A percentile compares a stretch with the other conserved stretches of the same genome.
phyloP scores from a whole-genome alignment of 129 eudicot genomes.

The Chrysanthemum makinoi region DNA sequence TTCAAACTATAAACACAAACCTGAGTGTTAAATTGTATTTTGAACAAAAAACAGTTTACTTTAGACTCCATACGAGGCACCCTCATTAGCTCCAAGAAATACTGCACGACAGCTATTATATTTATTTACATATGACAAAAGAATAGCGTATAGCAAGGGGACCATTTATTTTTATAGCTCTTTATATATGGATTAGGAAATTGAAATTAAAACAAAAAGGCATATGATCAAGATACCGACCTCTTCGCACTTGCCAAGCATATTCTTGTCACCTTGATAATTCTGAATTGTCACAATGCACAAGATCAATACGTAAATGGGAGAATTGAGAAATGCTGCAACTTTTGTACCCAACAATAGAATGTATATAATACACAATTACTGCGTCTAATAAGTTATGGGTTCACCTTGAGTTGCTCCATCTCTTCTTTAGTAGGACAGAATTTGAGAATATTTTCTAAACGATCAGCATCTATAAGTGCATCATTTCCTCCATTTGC shows the following conservation, averaged over 20 bases:
- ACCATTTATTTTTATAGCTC: too few species aligned
- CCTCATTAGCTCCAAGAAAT: constrained; percentile 71
- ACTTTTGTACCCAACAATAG: neutral
- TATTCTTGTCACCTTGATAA: constrained; percentile 52
- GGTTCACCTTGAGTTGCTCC: constrained; percentile 59
- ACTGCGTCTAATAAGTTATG: neutral
- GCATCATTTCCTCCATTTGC: constrained; percentile 63
- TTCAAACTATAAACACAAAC: constrained; percentile 36
- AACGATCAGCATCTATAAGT: constrained; percentile 63
- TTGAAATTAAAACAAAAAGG: too few species aligned
- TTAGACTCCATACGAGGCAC: constrained; percentile 92
- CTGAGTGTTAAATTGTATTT: constrained; percentile 82
- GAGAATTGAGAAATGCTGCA: neutral
- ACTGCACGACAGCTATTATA: neutral
- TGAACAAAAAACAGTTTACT: constrained; percentile 74
- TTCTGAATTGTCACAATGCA: constrained; percentile 31
- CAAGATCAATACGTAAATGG: constrained; percentile 20
- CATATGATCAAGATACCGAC: constrained; percentile 20
- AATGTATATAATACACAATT: too few species aligned
- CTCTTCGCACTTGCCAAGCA: constrained; percentile 65
- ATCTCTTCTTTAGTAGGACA: constrained; percentile 75
- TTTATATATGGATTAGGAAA: too few species aligned
- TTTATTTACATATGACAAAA: too few species aligned
- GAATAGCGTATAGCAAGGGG: too few species aligned
- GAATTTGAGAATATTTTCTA: constrained; percentile 57